These are phyloP conservation scores for Pichia inconspicua DNA, from an alignment of 1,139 yeast genomes.

Conservation along the genomic window DNA sequence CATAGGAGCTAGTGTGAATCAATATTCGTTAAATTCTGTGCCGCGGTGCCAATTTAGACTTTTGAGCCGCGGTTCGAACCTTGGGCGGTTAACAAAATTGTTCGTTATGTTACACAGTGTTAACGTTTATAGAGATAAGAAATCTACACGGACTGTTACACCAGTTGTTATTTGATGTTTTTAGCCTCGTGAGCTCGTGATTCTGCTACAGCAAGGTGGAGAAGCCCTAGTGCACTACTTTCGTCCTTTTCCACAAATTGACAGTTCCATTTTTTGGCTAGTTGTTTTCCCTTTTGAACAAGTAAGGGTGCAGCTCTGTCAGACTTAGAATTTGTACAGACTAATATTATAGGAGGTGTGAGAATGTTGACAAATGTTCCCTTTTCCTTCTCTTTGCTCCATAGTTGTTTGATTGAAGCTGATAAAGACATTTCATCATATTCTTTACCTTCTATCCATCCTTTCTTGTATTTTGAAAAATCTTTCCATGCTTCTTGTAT, in stretches of 20 bases:
- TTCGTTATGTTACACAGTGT: too few species aligned
- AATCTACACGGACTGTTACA: too few species aligned
- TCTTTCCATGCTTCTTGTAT: conserved; percentile 71
- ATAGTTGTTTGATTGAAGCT: conserved; percentile 47
- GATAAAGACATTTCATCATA: conserved; percentile 57
- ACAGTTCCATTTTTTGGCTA: conserved; percentile 55
- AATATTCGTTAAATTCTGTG: not conserved
- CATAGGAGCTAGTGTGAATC: too few species aligned
- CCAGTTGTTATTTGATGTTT: not conserved
- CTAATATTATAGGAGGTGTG: conserved; percentile 56
- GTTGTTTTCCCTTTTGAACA: conserved; percentile 45
- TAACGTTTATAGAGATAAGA: too few species aligned
- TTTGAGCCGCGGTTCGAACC: not conserved
- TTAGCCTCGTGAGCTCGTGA: not conserved
- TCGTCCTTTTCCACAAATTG: conserved; percentile 42
- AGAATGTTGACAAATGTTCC: conserved; percentile 15
- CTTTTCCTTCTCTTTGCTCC: conserved; percentile 30
- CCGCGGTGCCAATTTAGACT: not conserved
- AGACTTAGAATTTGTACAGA: conserved; percentile 54
- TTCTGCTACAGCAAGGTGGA: not conserved
- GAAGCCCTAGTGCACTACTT: not conserved
- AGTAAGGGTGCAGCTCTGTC: conserved; percentile 51
- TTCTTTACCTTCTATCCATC: conserved; percentile 58
- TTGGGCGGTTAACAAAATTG: not conserved
- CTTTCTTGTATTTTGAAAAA: conserved; percentile 43